Evolutionary conservation across 768 basidiomycete species (phyloP).

Genomic region (Kwoniella botswanensis): DNA sequence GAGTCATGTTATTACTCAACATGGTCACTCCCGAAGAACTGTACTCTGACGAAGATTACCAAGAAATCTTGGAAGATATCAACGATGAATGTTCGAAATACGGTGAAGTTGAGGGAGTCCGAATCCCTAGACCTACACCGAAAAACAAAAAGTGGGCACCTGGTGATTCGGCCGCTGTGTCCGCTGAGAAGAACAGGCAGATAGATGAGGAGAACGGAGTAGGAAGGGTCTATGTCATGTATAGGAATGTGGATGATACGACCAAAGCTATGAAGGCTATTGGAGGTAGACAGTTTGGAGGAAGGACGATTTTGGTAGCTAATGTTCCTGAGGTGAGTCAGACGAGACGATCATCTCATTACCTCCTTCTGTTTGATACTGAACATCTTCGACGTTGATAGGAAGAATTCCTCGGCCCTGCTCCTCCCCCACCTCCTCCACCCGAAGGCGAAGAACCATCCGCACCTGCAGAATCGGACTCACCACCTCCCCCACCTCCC

Average conservation of each 20-base stretch:
- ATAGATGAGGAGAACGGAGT: constrained; percentile 80
- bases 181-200: constrained; percentile 64
- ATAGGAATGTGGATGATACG: constrained; percentile 68
- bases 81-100: constrained; percentile 61
- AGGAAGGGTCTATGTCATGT: constrained; percentile 95
- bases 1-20: constrained; percentile 95
- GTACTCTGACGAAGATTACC: constrained; percentile 85
- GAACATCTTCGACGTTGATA: constrained; percentile 3
- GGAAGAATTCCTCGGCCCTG: constrained; percentile 56
- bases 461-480: constrained; percentile 38
- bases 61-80: constrained; percentile 91
- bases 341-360: not conserved
- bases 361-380: not conserved
- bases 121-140: constrained; percentile 46
- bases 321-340: constrained; percentile 55
- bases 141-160: constrained; percentile 75
- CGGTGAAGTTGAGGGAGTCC: constrained; percentile 54
- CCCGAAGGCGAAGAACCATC: constrained; percentile 37
- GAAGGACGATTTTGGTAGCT: constrained; percentile 56
- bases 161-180: constrained; percentile 66
- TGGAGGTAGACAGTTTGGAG: constrained; percentile 69
- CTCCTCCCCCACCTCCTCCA: constrained; percentile 53
- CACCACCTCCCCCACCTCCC: constrained; percentile 51
- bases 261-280: constrained; percentile 77
- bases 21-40: constrained; percentile 97